Evolutionary conservation across 768 basidiomycete species (phyloP).

Genomic region (Rubroboletus pulcherrimus): DNA sequence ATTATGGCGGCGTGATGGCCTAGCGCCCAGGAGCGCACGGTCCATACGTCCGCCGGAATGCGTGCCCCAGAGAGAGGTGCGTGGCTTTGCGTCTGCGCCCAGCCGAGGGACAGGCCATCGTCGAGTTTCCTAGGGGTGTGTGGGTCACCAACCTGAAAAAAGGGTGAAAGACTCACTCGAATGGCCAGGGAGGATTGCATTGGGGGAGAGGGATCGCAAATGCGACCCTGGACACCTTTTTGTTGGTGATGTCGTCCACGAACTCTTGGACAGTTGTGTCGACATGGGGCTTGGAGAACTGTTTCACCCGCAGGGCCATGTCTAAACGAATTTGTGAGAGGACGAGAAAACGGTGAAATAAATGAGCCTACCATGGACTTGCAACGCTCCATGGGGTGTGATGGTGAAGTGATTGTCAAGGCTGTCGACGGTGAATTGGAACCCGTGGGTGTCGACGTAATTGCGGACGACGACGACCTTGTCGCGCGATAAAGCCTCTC

Average conservation of each 20-base stretch:
- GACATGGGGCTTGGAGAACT: not conserved
- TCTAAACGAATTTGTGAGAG: not conserved
- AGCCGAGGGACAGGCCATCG: not conserved
- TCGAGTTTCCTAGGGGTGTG: not conserved
- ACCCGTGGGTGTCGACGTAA: too few species aligned
- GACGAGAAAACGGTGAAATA: too few species aligned
- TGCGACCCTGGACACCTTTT: not conserved
- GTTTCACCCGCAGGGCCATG: not conserved
- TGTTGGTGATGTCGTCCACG: not conserved
- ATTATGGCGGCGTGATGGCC: not conserved
- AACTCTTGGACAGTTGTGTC: not conserved
- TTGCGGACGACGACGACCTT: too few species aligned
- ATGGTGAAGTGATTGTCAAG: too few species aligned
- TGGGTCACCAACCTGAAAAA: not conserved
- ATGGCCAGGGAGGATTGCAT: not conserved
- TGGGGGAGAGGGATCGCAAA: not conserved
- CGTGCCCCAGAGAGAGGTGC: rapidly evolving
- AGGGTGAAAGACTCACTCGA: not conserved
- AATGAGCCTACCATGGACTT: too few species aligned
- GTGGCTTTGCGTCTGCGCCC: not conserved
- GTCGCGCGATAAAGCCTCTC: too few species aligned
- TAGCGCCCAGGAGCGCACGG: not conserved
- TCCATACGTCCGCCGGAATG: not conserved
- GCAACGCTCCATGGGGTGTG: too few species aligned
- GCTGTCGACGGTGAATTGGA: too few species aligned